Base-by-base conservation (phyloP, 148 eudicot species). In the Diospyros lotus region DNA sequence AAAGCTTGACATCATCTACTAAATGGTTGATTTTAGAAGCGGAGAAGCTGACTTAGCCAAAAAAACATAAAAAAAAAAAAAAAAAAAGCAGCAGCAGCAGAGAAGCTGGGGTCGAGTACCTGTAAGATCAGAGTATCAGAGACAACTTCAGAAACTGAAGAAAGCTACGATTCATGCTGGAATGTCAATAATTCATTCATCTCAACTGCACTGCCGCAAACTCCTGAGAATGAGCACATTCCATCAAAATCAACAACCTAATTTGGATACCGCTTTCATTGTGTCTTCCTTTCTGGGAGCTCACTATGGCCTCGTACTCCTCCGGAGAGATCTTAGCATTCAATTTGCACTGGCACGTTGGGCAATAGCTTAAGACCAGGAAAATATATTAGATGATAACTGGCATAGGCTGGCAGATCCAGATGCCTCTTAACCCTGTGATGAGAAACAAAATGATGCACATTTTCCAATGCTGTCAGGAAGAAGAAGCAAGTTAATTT, bases 241-340 rank as follows among this genome's bases (percentile, higher is more conserved):
- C 94, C 82, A 77, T 90, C 84, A 69, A 80, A 65, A 80, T 92
- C 93, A 0, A 88, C 94, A 4, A 83, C 90, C 67, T 83, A 92
- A 85, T 80, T 88, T 84, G 73, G 62, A 50, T 10, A 90, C 88
- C 59, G 88, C 88, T 7, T 70, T 80, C 11, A 73, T 70, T 44
- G 62, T 71, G 63, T 79, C 73, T 13, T 73, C 81, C 53, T 82
- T 82, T 52, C 87, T 87, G 45, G 90, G 53, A 48, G 97, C 93
- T 50, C 74, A 80, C 45, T 17, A 90, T 82, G 5, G 85, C 84
- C 83, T 83, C 84, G 83, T 92, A 92, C 50, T 92, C 97, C 2
- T 80, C 84, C 12, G 75, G 86, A 0, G 97, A 92, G 64, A 92
- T 92, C 77, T 87, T 90, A 11, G 91, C 94, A 18, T 92, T 93